Base-by-base conservation (phyloP, 805 yeast genomes). In the Myxozyma udenii region DNA sequence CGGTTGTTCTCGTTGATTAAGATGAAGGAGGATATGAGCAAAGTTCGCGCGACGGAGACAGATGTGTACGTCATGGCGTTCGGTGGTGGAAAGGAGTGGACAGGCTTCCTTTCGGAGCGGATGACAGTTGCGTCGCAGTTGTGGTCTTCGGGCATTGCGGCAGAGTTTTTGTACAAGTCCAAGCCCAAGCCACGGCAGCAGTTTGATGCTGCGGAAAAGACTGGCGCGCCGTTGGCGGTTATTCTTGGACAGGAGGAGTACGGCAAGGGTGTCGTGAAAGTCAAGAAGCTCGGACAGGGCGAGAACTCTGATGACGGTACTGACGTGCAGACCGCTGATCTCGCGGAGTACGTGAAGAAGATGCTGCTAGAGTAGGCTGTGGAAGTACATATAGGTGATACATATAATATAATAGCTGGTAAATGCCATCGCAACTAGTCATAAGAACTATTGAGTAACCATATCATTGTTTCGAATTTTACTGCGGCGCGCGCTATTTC, bases 1-100 rank as follows among this genome's bases (percentile, higher is more conserved):
- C 82, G 98, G 69, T 71, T 93, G 58, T 93, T 93, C 68, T 88
- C 98, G 6, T 72, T 93, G 54, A 81, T 93, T 63, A 89, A 87
- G 68, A 84, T 87, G 46, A 80, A 95, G 67, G 76, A 78, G 39
- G 79, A 79, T 26, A 77, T 79, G 61, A 82, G 82, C 28, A 75
- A 77, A 52, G 76, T 90, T 50, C 81, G 93, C 62, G 81, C 97
- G 32, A 78, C 90, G 25, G 82, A 91, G 35, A 95, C 98, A 18
- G 95, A 93, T 69, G 98, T 87, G 12, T 93, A 76, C 66, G 84
- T 93, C 44, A 90, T 93, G 96, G 98, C 98, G 1, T 90, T 93
- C 66, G 98, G 98, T 61, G 98, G 97, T 64, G 98, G 98, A 64
- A 86, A 86, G 63, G 95, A 85, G 56, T 90, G 97, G 97, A 81